These are phyloP conservation scores for Pseudogymnoascus sp. DNA, from an alignment of 2,329 filamentous ascomycete genomes.

Conservation along the genomic window DNA sequence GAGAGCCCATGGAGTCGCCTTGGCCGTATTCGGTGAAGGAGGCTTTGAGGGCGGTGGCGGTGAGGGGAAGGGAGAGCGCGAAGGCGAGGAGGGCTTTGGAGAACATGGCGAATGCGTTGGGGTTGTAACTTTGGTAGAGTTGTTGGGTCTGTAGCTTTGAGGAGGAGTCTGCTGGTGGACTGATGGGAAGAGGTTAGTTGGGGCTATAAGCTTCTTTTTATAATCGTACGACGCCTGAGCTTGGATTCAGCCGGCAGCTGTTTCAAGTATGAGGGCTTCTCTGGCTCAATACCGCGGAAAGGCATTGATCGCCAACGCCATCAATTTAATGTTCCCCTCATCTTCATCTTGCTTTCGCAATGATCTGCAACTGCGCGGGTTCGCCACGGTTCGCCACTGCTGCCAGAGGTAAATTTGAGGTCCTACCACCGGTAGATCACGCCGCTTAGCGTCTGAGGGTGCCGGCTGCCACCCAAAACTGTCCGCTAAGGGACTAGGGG, in stretches of 20 bases:
- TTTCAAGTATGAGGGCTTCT: conserved; percentile 3
- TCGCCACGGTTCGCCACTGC: neutral
- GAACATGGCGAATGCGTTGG: neutral
- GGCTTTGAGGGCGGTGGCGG: conserved; percentile 4
- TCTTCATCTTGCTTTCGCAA: neutral
- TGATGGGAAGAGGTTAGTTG: neutral
- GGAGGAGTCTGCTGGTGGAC: neutral
- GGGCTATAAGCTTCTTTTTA: neutral
- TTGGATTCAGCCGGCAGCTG: conserved; percentile 1
- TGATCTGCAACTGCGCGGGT: neutral
- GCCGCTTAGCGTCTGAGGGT: neutral
- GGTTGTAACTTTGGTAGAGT: no score
- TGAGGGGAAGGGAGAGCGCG: neutral
- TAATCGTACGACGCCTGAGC: neutral
- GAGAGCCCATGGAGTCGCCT: neutral
- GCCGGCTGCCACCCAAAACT: neutral
- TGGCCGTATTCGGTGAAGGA: conserved; percentile 10
- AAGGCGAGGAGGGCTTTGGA: neutral
- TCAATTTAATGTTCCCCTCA: neutral
- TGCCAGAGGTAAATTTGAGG: neutral
- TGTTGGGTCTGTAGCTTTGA: neutral
- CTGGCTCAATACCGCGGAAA: neutral
- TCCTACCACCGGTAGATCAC: neutral
- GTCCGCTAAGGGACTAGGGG: conserved; percentile 3
- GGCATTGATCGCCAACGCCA: neutral